Conservation (phyloP, 78 protist species). For the Dictyostelium capitatum region DNA sequence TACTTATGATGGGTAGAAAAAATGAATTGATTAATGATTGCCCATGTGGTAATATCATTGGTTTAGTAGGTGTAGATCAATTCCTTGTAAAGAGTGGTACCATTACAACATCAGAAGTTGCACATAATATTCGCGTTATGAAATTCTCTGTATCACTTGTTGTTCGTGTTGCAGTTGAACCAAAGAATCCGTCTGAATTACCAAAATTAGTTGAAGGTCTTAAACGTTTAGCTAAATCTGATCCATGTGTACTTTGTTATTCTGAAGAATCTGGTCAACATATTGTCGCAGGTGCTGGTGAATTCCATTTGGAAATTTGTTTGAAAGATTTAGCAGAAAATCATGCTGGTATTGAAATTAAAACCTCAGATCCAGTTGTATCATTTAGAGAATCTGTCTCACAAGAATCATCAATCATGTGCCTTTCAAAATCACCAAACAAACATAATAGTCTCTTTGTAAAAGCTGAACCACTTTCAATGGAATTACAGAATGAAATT, state of each 20-base stretch:
- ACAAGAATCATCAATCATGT: neutral
- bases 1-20: constrained; percentile 98
- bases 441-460: constrained; percentile 99
- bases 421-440: constrained; percentile 99
- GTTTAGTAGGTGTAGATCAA: constrained; percentile 98
- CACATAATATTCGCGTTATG: constrained; percentile 95
- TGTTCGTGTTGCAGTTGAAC: constrained; percentile 99
- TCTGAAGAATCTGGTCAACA: constrained; percentile 98
- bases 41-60: constrained; percentile 98
- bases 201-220: constrained; percentile 99
- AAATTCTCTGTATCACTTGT: constrained; percentile 99
- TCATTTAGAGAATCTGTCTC: constrained; percentile 96
- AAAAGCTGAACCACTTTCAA: constrained; percentile 94
- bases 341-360: constrained; percentile 87
- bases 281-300: constrained; percentile 99
- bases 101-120: constrained; percentile 59
- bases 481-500: constrained; percentile 40
- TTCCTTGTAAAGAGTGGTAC: constrained; percentile 98
- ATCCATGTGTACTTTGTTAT: constrained; percentile 91
- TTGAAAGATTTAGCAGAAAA: constrained; percentile 96
- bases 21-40: constrained; percentile 91
- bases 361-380: constrained; percentile 97
- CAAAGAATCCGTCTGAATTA: constrained; percentile 95
- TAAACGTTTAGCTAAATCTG: constrained; percentile 96
- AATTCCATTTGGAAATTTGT: constrained; percentile 99